phyloP scores from a whole-genome alignment of 306 rosid species.

The Ziziphus jujuba region DNA sequence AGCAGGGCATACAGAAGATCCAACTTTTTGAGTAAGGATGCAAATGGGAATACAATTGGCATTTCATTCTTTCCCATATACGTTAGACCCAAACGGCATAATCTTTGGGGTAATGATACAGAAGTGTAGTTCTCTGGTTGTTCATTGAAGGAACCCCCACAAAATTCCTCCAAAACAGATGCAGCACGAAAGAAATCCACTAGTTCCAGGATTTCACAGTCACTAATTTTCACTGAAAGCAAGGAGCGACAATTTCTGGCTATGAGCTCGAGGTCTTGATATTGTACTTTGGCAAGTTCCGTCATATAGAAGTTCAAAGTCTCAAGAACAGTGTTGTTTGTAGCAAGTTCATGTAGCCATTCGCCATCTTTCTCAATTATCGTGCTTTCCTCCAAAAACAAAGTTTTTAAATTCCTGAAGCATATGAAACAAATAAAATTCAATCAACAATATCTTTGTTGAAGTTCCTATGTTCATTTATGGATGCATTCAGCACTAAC shows the following conservation, averaged over 20 bases:
- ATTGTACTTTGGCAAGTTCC: conserved; percentile 48
- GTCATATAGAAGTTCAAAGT: conserved; percentile 85
- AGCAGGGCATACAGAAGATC: conserved; percentile 89
- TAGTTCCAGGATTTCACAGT: conserved; percentile 68
- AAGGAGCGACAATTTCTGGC: conserved; percentile 78
- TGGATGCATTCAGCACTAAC: too few relatives aligned
- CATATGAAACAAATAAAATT: conserved; percentile 13
- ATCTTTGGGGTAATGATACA: conserved; percentile 57
- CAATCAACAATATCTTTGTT: conserved; percentile 7
- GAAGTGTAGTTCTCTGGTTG: conserved; percentile 49
- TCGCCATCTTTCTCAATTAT: conserved; percentile 66
- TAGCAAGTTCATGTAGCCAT: conserved; percentile 89
- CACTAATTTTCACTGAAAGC: conserved; percentile 70
- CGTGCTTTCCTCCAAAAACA: conserved; percentile 83
- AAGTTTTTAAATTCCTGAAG: conserved; percentile 65
- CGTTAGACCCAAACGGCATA: conserved; percentile 71
- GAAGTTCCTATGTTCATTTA: not conserved
- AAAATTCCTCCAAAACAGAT: conserved; percentile 68
- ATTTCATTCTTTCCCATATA: conserved; percentile 76
- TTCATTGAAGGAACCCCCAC: conserved; percentile 77
- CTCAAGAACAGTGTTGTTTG: conserved; percentile 80
- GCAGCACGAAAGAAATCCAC: conserved; percentile 70
- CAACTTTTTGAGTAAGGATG: conserved; percentile 60
- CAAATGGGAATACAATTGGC: conserved; percentile 74
- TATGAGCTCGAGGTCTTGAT: conserved; percentile 80